phyloP scores from a whole-genome alignment of 1,284 basidiomycete species.

The Puccinia novopanici region DNA sequence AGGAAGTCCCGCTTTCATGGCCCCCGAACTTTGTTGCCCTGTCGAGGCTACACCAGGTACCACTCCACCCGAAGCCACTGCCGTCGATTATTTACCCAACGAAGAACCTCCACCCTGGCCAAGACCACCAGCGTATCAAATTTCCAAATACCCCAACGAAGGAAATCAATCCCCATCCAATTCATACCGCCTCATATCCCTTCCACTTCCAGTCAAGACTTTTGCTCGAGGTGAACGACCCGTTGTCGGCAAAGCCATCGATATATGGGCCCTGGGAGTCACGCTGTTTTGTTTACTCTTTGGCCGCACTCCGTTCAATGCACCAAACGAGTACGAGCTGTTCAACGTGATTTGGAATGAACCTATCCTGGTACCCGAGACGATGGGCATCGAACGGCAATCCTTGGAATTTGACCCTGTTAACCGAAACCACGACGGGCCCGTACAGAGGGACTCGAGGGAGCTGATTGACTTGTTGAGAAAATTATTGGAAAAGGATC shows the following conservation, averaged over 20 bases:
- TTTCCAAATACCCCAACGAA: constrained; percentile 23
- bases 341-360: constrained; percentile 80
- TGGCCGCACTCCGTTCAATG: constrained; percentile 73
- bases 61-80: constrained; percentile 45
- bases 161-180: not conserved
- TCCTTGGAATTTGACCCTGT: constrained; percentile 65
- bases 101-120: constrained; percentile 17
- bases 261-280: constrained; percentile 99
- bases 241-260: constrained; percentile 88
- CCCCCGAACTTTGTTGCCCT: constrained; percentile 82
- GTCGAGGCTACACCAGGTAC: constrained; percentile 57
- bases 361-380: constrained; percentile 71
- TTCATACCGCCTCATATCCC: constrained; percentile 36
- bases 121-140: constrained; percentile 54
- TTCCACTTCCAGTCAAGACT: constrained; percentile 34
- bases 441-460: constrained; percentile 64
- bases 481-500: constrained; percentile 80
- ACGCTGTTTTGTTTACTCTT: constrained; percentile 94
- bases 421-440: constrained; percentile 54
- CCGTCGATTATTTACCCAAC: constrained; percentile 45
- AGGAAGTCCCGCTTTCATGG: constrained; percentile 95
- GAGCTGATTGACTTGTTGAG: constrained; percentile 74
- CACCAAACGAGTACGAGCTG: constrained; percentile 72
- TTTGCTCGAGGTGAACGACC: constrained; percentile 62
- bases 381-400: constrained; percentile 74